phyloP scores from a whole-genome alignment of 2,329 filamentous ascomycete genomes.

The Aspergillus ustus region DNA sequence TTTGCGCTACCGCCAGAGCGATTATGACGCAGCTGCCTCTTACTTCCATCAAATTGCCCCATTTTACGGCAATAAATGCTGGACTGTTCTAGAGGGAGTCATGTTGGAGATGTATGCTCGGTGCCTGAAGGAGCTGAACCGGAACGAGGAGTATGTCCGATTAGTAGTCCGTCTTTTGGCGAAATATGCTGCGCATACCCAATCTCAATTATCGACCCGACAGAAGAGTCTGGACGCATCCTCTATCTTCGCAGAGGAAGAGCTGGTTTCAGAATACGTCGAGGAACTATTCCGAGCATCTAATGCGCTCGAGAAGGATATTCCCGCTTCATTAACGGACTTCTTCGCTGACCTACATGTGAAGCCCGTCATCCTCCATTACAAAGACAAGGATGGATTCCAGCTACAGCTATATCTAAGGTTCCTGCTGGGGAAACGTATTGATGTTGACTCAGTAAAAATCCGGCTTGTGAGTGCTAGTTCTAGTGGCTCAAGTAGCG shows the following conservation, averaged over 20 bases:
- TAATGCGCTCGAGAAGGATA: slow-evolving; percentile 60
- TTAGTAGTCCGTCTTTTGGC: slow-evolving; percentile 70
- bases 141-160: slow-evolving; percentile 77
- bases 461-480: slow-evolving; percentile 64
- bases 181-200: slow-evolving; percentile 41
- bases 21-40: slow-evolving; percentile 73
- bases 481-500: slow-evolving; percentile 56
- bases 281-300: slow-evolving; percentile 54
- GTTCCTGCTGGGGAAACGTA: slow-evolving; percentile 72
- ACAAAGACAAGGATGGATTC: slow-evolving; percentile 75
- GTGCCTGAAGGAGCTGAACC: slow-evolving; percentile 77
- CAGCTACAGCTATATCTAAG: slow-evolving; percentile 69
- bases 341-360: slow-evolving; percentile 76
- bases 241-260: slow-evolving; percentile 34
- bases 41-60: slow-evolving; percentile 80
- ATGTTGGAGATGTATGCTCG: slow-evolving; percentile 85
- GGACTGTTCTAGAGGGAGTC: slow-evolving; percentile 78
- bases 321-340: slow-evolving; percentile 69
- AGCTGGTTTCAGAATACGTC: slow-evolving; percentile 40
- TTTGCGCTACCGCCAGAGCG: slow-evolving; percentile 75
- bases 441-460: slow-evolving; percentile 68
- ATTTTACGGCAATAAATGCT: slow-evolving; percentile 77
- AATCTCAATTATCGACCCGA: slow-evolving; percentile 36
- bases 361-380: slow-evolving; percentile 70
- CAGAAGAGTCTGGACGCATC: slow-evolving; percentile 38